A percentile compares a stretch with the other conserved stretches of the same genome.
Evolutionary conservation across 495 filamentous ascomycete genomes (phyloP).

Genomic region (Paragyromitra xinjiangensis): DNA sequence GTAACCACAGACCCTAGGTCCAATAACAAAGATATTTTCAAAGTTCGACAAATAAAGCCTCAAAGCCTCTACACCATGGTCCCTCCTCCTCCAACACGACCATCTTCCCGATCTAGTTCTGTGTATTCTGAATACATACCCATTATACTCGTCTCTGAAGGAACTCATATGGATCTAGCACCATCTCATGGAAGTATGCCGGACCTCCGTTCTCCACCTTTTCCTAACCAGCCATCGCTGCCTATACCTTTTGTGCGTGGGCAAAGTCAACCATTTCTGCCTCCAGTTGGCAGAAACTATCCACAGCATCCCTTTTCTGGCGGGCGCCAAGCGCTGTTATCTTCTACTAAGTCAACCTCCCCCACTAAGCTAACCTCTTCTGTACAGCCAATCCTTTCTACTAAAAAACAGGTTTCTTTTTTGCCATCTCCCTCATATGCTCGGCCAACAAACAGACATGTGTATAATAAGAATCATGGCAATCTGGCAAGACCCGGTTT

Average conservation of each 20-base stretch:
- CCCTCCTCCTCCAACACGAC: neutral
- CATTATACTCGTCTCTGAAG: neutral
- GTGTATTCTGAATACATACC: neutral
- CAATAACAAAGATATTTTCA: neutral
- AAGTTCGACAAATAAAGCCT: neutral
- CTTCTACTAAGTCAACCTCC: too few relatives aligned
- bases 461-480: neutral
- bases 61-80: neutral
- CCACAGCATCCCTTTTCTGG: neutral
- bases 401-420: neutral
- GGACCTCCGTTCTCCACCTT: too few relatives aligned
- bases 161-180: neutral
- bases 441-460: neutral
- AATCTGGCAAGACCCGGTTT: neutral
- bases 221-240: neutral
- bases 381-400: neutral
- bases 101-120: neutral
- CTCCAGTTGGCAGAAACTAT: constrained; percentile 1
- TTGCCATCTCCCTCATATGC: neutral
- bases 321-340: neutral
- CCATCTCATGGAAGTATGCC: neutral
- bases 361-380: neutral
- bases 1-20: neutral
- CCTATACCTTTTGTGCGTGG: constrained; percentile 1
- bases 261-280: constrained; percentile 11